Percentiles rank a stretch among this genome's conserved stretches.
These are phyloP conservation scores for Hirschfeldia incana DNA, from an alignment of 345 rosid species.

Conservation along the genomic window DNA sequence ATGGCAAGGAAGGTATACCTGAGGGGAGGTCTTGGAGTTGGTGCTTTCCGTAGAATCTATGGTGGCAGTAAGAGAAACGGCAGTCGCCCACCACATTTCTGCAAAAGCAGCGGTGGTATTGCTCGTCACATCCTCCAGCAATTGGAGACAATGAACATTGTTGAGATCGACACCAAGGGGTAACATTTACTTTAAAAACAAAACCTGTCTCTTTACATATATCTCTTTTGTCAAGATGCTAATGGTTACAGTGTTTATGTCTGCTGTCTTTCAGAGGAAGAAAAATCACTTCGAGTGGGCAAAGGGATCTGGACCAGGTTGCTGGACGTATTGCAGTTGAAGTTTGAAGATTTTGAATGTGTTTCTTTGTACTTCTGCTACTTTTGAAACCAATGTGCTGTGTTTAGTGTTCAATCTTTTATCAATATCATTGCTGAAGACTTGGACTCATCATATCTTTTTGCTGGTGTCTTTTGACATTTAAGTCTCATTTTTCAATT, in stretches of 20 bases:
- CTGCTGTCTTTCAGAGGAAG: slow-evolving; percentile 59
- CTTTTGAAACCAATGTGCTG: slow-evolving; percentile 20
- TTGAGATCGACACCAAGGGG: slow-evolving; percentile 71
- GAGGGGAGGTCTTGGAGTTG: slow-evolving; percentile 89
- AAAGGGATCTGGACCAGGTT: slow-evolving; percentile 88
- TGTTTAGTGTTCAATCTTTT: slow-evolving; percentile 24
- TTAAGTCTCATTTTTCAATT: background rate
- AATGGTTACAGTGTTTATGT: background rate
- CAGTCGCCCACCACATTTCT: slow-evolving; percentile 78
- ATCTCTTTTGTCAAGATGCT: background rate
- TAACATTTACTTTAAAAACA: background rate
- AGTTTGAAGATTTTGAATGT: slow-evolving; percentile 34
- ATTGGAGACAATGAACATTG: slow-evolving; percentile 64
- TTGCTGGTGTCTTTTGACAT: background rate
- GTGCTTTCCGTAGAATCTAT: slow-evolving; percentile 77
- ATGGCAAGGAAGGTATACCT: slow-evolving; percentile 92
- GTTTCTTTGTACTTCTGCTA: slow-evolving; percentile 11
- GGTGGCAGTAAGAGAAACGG: slow-evolving; percentile 91
- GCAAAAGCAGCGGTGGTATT: slow-evolving; percentile 87
- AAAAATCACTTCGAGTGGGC: slow-evolving; percentile 80
- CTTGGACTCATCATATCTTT: slow-evolving; percentile 11
- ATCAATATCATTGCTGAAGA: slow-evolving; percentile 21
- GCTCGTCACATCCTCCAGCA: slow-evolving; percentile 89
- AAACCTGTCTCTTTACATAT: background rate
- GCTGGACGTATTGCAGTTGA: slow-evolving; percentile 71